Evolutionary conservation across 768 basidiomycete species (phyloP).

Genomic region (Trichaptum fuscoviolaceum): DNA sequence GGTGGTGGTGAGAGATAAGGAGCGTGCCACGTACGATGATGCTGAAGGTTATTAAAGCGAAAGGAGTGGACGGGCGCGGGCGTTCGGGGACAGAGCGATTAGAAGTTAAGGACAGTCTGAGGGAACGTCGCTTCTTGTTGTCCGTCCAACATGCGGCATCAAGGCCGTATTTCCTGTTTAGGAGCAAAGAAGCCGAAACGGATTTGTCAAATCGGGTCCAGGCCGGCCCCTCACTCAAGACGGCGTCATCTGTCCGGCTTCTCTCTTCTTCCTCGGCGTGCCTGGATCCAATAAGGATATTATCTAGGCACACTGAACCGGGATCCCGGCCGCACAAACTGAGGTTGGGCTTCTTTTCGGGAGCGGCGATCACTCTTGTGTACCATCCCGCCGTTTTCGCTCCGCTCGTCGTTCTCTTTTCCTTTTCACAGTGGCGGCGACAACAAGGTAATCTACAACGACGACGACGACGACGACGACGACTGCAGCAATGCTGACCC

Average conservation of each 20-base stretch:
- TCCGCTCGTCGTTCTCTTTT: slow-evolving; percentile 2
- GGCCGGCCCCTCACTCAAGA: not conserved
- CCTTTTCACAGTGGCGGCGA: not conserved
- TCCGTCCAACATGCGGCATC: not conserved
- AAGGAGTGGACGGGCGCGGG: not conserved
- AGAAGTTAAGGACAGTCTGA: not conserved
- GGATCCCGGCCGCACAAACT: not conserved
- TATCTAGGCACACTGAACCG: not conserved
- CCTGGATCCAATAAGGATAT: no score
- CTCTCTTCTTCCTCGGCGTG: no score
- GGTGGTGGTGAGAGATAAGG: slow-evolving; percentile 4
- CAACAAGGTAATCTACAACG: not conserved
- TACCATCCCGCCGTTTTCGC: not conserved
- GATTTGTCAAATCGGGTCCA: not conserved
- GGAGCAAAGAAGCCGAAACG: not conserved
- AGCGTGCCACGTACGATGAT: slow-evolving; percentile 12
- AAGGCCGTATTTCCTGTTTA: not conserved
- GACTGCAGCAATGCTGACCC: slow-evolving; percentile 63
- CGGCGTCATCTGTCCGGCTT: not conserved
- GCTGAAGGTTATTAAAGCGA: not conserved
- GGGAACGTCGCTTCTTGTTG: not conserved
- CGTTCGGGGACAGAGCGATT: slow-evolving; percentile 1
- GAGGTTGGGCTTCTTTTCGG: not conserved
- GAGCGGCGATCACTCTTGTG: not conserved
- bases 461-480: slow-evolving; percentile 33